These are phyloP conservation scores for Schwanniomyces etchellsii DNA, from an alignment of 1,139 yeast genomes.

Conservation along the genomic window DNA sequence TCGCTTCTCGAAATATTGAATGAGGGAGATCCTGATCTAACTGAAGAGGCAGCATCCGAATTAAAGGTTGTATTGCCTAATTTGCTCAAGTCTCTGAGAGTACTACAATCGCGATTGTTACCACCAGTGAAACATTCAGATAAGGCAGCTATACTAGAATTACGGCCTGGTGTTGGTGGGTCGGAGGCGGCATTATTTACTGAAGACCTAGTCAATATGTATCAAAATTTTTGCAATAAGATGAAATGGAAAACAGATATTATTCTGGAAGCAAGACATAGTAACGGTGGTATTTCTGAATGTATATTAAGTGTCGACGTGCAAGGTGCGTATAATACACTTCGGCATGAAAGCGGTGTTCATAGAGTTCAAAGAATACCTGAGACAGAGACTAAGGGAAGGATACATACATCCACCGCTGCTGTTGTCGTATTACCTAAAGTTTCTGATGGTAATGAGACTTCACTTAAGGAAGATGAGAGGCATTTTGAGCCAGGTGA, in stretches of 20 bases:
- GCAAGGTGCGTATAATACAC: slow-evolving; percentile 67
- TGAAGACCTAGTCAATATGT: slow-evolving; percentile 75
- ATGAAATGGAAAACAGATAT: slow-evolving; percentile 65
- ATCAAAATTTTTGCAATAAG: slow-evolving; percentile 59
- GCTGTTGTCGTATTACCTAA: slow-evolving; percentile 94
- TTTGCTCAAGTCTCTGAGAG: slow-evolving; percentile 29
- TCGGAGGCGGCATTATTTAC: slow-evolving; percentile 88
- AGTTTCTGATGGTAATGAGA: slow-evolving; percentile 52
- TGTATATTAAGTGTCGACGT: slow-evolving; percentile 71
- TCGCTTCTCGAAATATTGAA: slow-evolving; percentile 32
- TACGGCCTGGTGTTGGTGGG: slow-evolving; percentile 97
- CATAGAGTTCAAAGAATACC: slow-evolving; percentile 96
- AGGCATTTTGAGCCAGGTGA: slow-evolving; percentile 81
- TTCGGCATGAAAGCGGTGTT: slow-evolving; percentile 90
- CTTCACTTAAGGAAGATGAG: slow-evolving; percentile 56
- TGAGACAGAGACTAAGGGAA: slow-evolving; percentile 86
- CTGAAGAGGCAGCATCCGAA: slow-evolving; percentile 23
- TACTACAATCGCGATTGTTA: slow-evolving; percentile 52
- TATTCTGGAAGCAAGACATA: slow-evolving; percentile 57
- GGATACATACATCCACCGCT: slow-evolving; percentile 93
- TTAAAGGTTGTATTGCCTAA: slow-evolving; percentile 25
- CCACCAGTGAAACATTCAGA: slow-evolving; percentile 79
- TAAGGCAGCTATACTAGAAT: slow-evolving; percentile 72
- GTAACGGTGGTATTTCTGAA: slow-evolving; percentile 60
- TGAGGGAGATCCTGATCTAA: slow-evolving; percentile 23